Base-by-base conservation (phyloP, 768 basidiomycete genomes). In the Russula abietina region DNA sequence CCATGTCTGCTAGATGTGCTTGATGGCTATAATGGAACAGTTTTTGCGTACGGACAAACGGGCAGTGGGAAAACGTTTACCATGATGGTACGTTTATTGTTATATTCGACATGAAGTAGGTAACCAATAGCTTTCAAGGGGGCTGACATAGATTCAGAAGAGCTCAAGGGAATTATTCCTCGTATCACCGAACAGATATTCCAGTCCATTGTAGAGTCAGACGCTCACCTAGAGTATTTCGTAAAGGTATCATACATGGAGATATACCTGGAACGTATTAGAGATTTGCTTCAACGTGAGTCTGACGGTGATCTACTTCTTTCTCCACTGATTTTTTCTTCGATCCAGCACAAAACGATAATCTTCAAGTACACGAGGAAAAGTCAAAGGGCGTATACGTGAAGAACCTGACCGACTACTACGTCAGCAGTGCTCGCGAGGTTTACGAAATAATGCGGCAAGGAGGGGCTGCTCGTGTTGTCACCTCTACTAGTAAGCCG, bases 171-270 rank as follows among this genome's bases (percentile, higher is more conserved):
- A 69, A 91, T 99, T 60, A 98, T 97, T 67, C 97, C 97, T 57
- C 88, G 97, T 59, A 98, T 99, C 67, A 96, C 96, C 4, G 95
- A 99, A 73, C 97, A 99, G 74, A 97, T 99, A 72, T 99, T 99
- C 75, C 91, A 94, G 67, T 93, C 93, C 55, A 99, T 99, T 72
- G 88, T 97, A 61, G 87, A 93, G 71, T 96, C 94, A 59, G 96
- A 98, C 68, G 83, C 91, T 39, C 92, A 93, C 74, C 78, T 99
- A 61, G 97, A 99, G 75, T 99, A 99, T 74, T 86, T 98, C 67
- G 97, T 99, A 73, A 99, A 99, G 77, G 97, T 98, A 56, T 97
- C 93, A 39, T 99, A 98, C 75, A 98, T 99, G 96, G 97, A 99
- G 78, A 98, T 99, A 63, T 99, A 99, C 75, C 81, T 98, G 64